Conservation (phyloP, 768 basidiomycete species). For the Hydnum rufescens region DNA sequence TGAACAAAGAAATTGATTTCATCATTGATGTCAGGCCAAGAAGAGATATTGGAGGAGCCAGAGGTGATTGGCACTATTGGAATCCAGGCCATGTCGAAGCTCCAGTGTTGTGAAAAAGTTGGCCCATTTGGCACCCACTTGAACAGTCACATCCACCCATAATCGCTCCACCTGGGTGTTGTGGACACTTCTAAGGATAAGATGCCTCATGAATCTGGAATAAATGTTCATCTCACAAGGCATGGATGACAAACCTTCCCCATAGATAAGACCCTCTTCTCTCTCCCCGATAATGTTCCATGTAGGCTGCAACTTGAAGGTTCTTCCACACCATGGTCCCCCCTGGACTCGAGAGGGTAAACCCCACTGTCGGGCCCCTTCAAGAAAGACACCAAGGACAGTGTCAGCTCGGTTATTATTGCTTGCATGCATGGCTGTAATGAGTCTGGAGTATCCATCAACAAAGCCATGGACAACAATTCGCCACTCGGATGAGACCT, state of each 20-base stretch:
- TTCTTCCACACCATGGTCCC: constrained; percentile 14
- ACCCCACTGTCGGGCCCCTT: constrained; percentile 13
- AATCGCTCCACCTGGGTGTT: constrained; percentile 13
- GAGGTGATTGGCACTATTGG: constrained; percentile 12
- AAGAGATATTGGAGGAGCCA: constrained; percentile 18
- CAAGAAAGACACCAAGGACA: constrained; percentile 21
- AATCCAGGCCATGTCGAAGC: constrained; percentile 13
- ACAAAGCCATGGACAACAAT: constrained; percentile 15
- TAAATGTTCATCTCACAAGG: too few relatives aligned
- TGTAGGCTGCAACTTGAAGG: constrained; percentile 11
- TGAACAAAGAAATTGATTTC: not conserved
- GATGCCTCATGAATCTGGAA: too few relatives aligned
- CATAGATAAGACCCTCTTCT: constrained; percentile 10
- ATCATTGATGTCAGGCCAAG: constrained; percentile 8
- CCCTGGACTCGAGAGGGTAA: constrained; percentile 13
- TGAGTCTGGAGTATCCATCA: constrained; percentile 14
- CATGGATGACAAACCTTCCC: not conserved
- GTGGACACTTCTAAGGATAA: constrained; percentile 13
- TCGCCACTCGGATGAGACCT: constrained; percentile 12
- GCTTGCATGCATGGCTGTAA: not conserved
- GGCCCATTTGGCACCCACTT: constrained; percentile 11
- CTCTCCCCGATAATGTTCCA: constrained; percentile 9
- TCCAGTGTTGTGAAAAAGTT: constrained; percentile 13
- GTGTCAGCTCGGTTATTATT: constrained; percentile 8
- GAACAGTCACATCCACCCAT: constrained; percentile 12